Base-by-base conservation (phyloP, 1,139 yeast species). In the Scheffersomyces titani region DNA sequence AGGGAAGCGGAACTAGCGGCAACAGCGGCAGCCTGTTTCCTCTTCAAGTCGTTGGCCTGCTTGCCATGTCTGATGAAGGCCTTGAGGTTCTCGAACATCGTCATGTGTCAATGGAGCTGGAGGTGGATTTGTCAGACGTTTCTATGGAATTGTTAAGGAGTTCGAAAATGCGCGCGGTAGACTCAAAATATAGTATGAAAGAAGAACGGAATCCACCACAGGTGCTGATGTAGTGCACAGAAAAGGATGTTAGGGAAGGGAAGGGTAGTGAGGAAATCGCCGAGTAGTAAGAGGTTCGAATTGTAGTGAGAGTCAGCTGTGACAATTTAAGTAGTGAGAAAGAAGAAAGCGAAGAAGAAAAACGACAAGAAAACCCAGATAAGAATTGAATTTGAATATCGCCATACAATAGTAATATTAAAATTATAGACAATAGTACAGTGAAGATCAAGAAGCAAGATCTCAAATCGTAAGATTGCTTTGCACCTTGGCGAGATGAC, bases 31-130 rank as follows among this genome's bases (percentile, higher is more conserved):
- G 45, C 50, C 19, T 46, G 49, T 54, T 68, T 71, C 56, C 62
- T 66, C 59, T 70, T 74, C 55, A 73, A 63, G 50, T 78, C 82
- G 63, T 76, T 77, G 60, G 96, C 96, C 68, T 89, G 91, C 65
- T 85, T 88, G 44, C 97, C 96, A 65, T 90, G 96, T 65, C 96
- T 86, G 59, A 90, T 90, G 69, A 90, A 89, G 64, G 92, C 91
- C 71, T 87, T 88, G 59, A 90, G 76, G 68, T 89, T 89, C 80
- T 77, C 81, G 69, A 80, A 78, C 83, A 80, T 80, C 54, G 53
- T 57, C 52, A 24, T 46, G 13, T 11, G 45, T 44, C 53, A 44
- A 21, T 47, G 24, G 50, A 47, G 51, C 44, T 49, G 51, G 40
- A 9, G 40, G 40, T 7, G 16, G 40, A 30, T 30, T 30, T 30